Base-by-base conservation (phyloP, 208 protist species). In the Trypanosoma cruzi region DNA sequence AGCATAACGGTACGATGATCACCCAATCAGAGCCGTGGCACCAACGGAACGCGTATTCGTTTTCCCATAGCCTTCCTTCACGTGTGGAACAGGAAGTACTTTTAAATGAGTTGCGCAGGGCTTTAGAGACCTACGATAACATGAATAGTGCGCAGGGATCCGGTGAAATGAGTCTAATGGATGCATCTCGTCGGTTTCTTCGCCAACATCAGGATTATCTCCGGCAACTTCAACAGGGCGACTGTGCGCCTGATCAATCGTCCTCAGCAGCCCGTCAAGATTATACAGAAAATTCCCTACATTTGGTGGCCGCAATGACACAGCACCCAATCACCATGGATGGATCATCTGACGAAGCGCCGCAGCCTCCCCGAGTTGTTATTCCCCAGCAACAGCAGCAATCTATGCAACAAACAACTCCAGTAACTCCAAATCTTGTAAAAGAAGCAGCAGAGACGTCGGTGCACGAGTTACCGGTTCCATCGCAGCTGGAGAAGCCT, bases 121-220 rank as follows among this genome's bases (percentile, higher is more conserved):
- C 67, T 13, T 59, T 73, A 49, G 58, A 73, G 28, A 32, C 26
- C 0, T 56, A 56, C 50, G 58, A 73, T 53, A 58, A 65, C 11
- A 73, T 73, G 67, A 73, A 50, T 40, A 36, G 58, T 18, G 58
- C 67, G 1, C 24, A 65, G 28, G 37, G 50, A 34, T 34, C 5
- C 29, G 31, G 24, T 53, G 24, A 42, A 8, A 32, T 59, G 36
- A 66, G 49, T 73, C n/a, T 73, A 8, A 57, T 73, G 46, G 67
- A 58, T 28, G 22, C 49, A 34, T 28, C 58, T 36, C 42, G 58
- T 28, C 54, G 60, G 28, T 73, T 73, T 59, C 29, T 73, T 59
- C 49, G 57, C 13, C 34, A 65, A 34, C 58, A 73, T 40, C 66
- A 71, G n/a, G 46, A 63, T 11, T 22, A 71, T 26, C 66, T 71